phyloP scores from a whole-genome alignment of 2,329 filamentous ascomycete species.

The Xylaria sp. region DNA sequence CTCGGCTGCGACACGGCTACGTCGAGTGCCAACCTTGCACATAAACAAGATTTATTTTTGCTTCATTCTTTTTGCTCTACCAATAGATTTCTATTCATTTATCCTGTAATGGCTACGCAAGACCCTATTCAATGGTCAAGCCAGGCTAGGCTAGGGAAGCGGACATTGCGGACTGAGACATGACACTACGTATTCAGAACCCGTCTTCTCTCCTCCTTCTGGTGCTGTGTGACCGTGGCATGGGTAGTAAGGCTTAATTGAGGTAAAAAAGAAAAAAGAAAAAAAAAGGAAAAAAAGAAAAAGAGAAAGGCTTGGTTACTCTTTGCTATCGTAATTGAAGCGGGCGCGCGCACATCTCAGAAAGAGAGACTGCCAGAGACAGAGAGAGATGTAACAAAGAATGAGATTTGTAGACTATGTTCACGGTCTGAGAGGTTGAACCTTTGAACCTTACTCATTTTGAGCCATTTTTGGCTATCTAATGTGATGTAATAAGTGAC shows the following conservation, averaged over 20 bases:
- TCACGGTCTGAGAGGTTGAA: background rate
- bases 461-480: background rate
- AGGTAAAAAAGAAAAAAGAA: background rate
- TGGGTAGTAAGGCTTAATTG: background rate
- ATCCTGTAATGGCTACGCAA: background rate
- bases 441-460: background rate
- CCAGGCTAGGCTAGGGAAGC: background rate
- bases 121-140: background rate
- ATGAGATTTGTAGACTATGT: constrained; percentile 8
- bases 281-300: background rate
- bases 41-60: background rate
- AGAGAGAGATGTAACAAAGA: background rate
- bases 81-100: constrained; percentile 5
- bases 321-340: background rate
- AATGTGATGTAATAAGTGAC: background rate
- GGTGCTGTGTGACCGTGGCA: background rate
- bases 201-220: background rate
- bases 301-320: background rate
- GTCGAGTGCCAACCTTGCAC: background rate
- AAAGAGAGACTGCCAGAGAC: background rate
- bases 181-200: background rate
- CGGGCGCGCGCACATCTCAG: background rate
- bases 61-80: background rate
- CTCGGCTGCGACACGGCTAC: background rate
- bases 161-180: background rate